Conservation (phyloP, 345 rosid species). For the Brassica cretica region DNA sequence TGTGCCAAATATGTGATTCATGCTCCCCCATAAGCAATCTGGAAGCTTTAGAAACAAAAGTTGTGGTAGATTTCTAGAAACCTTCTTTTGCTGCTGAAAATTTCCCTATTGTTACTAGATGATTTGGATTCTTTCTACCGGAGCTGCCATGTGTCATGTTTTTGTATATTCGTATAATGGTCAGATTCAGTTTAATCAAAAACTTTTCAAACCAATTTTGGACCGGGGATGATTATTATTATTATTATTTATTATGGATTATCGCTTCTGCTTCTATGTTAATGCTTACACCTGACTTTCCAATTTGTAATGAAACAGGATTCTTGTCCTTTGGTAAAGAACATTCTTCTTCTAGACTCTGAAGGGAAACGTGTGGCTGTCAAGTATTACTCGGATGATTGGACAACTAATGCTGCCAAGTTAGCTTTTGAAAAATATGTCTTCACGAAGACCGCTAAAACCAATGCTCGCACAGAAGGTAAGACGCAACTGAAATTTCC, state of each 20-base stretch:
- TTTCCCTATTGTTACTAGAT: neutral
- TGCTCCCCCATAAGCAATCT: neutral
- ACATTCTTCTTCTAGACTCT: slow-evolving; percentile 86
- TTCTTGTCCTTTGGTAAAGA: slow-evolving; percentile 74
- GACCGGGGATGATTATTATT: slow-evolving; percentile 5
- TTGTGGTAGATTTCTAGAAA: neutral
- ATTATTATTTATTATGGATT: neutral
- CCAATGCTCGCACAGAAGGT: slow-evolving; percentile 90
- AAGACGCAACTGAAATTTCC: slow-evolving; percentile 15
- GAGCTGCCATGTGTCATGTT: neutral
- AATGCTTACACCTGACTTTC: neutral
- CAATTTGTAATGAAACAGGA: slow-evolving; percentile 45
- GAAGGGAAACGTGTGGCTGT: slow-evolving; percentile 94
- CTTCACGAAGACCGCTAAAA: slow-evolving; percentile 70
- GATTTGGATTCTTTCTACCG: slow-evolving; percentile 1
- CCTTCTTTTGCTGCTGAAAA: neutral
- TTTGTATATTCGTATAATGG: neutral
- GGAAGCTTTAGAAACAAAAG: neutral
- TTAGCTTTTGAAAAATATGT: slow-evolving; percentile 72
- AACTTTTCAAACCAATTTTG: neutral
- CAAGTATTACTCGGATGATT: slow-evolving; percentile 86
- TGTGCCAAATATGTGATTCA: neutral
- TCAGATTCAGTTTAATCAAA: neutral
- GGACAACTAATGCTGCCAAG: slow-evolving; percentile 77
- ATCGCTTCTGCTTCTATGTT: neutral